Evolutionary conservation across 306 rosid species (phyloP), one percentile per base, ranked within the genome.

Genomic region (Trifolium subterraneum): DNA sequence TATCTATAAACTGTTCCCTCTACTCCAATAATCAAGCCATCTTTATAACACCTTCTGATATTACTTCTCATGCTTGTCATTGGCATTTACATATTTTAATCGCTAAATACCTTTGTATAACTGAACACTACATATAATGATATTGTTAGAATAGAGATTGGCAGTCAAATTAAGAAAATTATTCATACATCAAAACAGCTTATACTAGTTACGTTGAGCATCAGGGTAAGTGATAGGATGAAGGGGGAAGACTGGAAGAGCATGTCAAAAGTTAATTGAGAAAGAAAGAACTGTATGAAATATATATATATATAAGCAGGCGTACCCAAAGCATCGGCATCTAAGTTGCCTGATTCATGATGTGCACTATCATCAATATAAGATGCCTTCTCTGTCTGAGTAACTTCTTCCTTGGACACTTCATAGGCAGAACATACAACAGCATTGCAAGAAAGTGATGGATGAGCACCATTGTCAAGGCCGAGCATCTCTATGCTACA

Each of bases 401-500:
- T 74, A 63, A 90, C 89, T 85, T 90, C 92, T 74, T 88, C 90
- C 77, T 86, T 94, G 74, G 88, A 83, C 76, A 82, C 75, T 66
- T 84, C 88, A 77, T 84, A 80, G 63, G 85, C 88, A 81, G 97
- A 90, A 70, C 86, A 86, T 29, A 86, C 85, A 36, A 83, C 84
- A 59, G 90, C 96, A 80, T 92, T 88, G 91, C 97, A 91, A 64
- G 97, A 91, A 78, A 84, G 91, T 78, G 94, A 91, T 15, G 88
- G 95, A 69, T 63, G 88, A 56, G 93, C 81, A 78, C 84, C 82
- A 77, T 84, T 87, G 70, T 82, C 96, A 74, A 35, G 72, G 50
- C 76, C 80, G 69, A 39, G 82, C 59, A 84, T 86, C 75, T 74
- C 79, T 85, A 73, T 90, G 83, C 91, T 79, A 61, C 88, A 76